Evolutionary conservation across 257 asterid species (phyloP).

Genomic region (Capsicum baccatum): DNA sequence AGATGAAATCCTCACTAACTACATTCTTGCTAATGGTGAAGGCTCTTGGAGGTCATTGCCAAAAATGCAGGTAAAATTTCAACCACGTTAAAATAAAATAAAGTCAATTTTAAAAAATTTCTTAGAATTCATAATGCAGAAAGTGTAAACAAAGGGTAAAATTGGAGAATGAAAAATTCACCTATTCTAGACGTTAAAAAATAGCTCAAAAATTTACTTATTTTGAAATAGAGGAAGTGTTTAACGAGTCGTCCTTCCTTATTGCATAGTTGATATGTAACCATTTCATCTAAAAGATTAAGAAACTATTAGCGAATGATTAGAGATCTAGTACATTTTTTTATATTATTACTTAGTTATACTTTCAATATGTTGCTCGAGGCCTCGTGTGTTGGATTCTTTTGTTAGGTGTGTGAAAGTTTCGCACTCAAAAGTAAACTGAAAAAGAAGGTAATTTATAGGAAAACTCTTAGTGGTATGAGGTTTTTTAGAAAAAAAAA

Average conservation of each 20-base stretch:
- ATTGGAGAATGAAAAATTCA: too few species aligned
- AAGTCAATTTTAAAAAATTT: too few species aligned
- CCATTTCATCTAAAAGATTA: neutral
- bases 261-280: too few species aligned
- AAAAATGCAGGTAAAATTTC: slow-evolving; percentile 62
- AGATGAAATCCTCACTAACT: slow-evolving; percentile 66
- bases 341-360: neutral
- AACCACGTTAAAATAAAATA: too few species aligned
- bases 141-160: too few species aligned
- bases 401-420: neutral
- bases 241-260: too few species aligned
- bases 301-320: neutral
- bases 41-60: slow-evolving; percentile 90
- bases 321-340: neutral
- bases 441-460: neutral
- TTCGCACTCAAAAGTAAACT: neutral
- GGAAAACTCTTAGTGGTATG: neutral
- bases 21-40: slow-evolving; percentile 74
- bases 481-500: too few species aligned
- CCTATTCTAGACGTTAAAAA: too few species aligned
- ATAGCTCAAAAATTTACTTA: too few species aligned
- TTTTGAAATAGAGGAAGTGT: too few species aligned
- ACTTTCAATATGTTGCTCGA: neutral
- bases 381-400: neutral
- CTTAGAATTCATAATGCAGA: too few species aligned